Percentiles rank a stretch among this genome's conserved stretches.
phyloP scores from a whole-genome alignment of 2,329 filamentous ascomycete genomes.

The Pyricularia grisea region DNA sequence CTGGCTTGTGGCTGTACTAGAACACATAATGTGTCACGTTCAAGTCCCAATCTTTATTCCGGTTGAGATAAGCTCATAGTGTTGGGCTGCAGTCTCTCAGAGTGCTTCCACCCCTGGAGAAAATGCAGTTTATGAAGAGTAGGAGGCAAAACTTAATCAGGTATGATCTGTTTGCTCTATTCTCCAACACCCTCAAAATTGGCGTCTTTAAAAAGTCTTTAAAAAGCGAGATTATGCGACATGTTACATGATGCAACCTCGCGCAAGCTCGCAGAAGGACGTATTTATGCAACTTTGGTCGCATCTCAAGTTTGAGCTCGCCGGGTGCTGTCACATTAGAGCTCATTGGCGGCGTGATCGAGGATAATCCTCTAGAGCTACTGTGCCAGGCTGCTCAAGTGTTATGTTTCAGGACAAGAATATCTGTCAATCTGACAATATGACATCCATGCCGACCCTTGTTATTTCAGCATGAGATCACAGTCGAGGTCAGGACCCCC shows the following conservation, averaged over 20 bases:
- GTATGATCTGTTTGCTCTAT: no score
- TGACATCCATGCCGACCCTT: not conserved
- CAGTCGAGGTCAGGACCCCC: not conserved
- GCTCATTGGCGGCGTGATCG: not conserved
- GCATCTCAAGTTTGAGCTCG: not conserved
- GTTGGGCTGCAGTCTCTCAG: no score
- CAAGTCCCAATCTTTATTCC: not conserved
- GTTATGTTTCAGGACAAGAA: not conserved
- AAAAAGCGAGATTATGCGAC: no score
- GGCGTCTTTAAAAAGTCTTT: no score
- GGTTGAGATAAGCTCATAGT: not conserved
- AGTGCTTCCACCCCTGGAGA: no score
- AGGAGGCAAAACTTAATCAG: no score
- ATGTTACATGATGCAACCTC: no score
- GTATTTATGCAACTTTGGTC: not conserved
- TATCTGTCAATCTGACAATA: not conserved
- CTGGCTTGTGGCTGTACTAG: not conserved
- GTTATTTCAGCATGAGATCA: not conserved
- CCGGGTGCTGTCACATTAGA: not conserved
- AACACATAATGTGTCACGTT: no score
- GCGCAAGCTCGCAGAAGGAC: no score
- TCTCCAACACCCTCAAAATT: no score
- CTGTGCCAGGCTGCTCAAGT: not conserved
- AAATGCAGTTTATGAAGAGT: no score
- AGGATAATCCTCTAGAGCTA: not conserved